Base-by-base conservation (phyloP, 2,329 filamentous ascomycete genomes). In the Penicillium thymicola region DNA sequence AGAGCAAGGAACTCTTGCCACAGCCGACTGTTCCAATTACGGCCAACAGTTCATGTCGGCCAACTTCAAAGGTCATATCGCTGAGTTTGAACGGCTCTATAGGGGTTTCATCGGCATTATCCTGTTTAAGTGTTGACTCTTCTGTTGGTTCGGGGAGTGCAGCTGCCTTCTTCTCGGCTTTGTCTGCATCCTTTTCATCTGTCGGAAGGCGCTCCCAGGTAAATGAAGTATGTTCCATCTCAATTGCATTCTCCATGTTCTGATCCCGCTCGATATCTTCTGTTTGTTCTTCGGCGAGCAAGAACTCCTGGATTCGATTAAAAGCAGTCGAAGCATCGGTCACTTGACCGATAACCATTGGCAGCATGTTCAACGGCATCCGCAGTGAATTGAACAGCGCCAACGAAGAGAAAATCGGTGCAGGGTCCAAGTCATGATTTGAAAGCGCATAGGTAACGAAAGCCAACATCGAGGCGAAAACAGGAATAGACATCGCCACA, bases 381-480 rank as follows among this genome's bases (percentile, higher is more conserved):
- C 94, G 86, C 42, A 99, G 81, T 5, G 89, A 87, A 72, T 97
- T 97, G 82, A 97, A 99, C 8, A 97, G 77, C 0, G 93, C 93
- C 14, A 97, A 81, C 0, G 93, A 97, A 0, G 93, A 97, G 77
- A 99, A 97, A 36, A 97, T 83, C 25, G 86, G 80, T 0, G 92
- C 90, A 0, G 94, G 87, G 1, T 84, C 79, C 18, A 97, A 81
- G 28, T 73, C 72, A 64, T 92, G 87, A 56, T 88, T 79, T 1
- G 83, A 79, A n/a, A 85, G 73, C 1, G 82, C 81, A 64, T 82
- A 87, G 0, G 90, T 93, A 74, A 97, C 93, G 73, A 97, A 97
- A 0, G 93, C 85, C 40, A 97, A 74, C 91, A 97, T 97, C 1
- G 92, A 95, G 0, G 93, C 92, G 65, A 97, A 97, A 51, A 96